phyloP scores from a whole-genome alignment of 2,329 filamentous ascomycete species.

The Pyricularia grisea region DNA sequence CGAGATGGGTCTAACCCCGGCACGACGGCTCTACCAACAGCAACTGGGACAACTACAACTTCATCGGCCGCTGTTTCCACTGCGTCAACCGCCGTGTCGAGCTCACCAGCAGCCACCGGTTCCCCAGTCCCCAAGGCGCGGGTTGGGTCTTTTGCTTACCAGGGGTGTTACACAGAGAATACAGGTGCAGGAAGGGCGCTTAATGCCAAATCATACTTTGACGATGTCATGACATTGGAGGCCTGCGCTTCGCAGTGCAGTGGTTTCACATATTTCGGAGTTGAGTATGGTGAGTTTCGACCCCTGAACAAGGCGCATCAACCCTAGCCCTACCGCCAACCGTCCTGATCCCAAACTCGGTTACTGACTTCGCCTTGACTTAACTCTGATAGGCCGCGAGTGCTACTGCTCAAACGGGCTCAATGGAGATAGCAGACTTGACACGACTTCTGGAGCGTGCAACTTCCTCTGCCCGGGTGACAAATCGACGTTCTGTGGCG shows the following conservation, averaged over 20 bases:
- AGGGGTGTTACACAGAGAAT: slow-evolving; percentile 52
- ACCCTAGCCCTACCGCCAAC: too few relatives aligned
- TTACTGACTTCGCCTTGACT: too few relatives aligned
- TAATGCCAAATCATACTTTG: slow-evolving; percentile 25
- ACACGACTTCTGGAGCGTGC: slow-evolving; percentile 6
- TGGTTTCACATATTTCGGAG: slow-evolving; percentile 34
- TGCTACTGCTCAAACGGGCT: slow-evolving; percentile 37
- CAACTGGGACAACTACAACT: slow-evolving; percentile 5
- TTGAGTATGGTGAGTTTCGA: slow-evolving; percentile 27
- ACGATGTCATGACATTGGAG: slow-evolving; percentile 34
- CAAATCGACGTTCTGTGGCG: slow-evolving; percentile 9
- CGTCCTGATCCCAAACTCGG: too few relatives aligned
- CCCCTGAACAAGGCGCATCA: too few relatives aligned
- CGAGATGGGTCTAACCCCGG: slow-evolving; percentile 8
- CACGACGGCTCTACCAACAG: neutral
- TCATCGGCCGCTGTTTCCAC: neutral
- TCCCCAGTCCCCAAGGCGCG: slow-evolving; percentile 34
- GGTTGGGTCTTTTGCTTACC: slow-evolving; percentile 19
- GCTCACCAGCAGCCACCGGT: slow-evolving; percentile 12
- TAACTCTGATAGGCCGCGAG: slow-evolving; percentile 20
- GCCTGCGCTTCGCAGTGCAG: slow-evolving; percentile 35
- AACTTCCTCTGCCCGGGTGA: slow-evolving; percentile 10
- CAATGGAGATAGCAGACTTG: slow-evolving; percentile 3
- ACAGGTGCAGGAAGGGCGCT: slow-evolving; percentile 39
- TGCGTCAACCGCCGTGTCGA: neutral